phyloP scores from a whole-genome alignment of 2,329 filamentous ascomycete genomes.

The Colletotrichum sublineola region DNA sequence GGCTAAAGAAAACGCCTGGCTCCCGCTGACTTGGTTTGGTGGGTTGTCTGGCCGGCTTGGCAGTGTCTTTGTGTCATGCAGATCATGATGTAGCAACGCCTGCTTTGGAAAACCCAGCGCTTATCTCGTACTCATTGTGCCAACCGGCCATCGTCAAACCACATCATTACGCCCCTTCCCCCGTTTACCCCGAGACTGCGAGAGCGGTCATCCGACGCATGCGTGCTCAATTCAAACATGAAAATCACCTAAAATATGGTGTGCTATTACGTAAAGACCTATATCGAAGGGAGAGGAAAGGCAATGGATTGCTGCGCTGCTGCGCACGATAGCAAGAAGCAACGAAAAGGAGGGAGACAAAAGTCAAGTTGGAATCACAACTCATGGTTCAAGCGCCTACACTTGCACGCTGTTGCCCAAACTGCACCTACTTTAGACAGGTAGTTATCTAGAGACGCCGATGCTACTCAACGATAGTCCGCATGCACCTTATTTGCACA shows the following conservation, averaged over 20 bases:
- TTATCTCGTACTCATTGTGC: conserved; percentile 11
- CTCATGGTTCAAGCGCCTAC: conserved; percentile 39
- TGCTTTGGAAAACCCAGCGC: conserved; percentile 18
- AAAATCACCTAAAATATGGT: conserved; percentile 8
- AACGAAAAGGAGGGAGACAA: background rate
- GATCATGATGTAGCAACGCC: conserved; percentile 10
- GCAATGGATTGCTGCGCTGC: background rate
- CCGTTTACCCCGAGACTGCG: background rate
- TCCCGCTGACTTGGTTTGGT: conserved; percentile 17
- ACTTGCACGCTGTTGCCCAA: conserved; percentile 25
- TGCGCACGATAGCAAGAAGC: background rate
- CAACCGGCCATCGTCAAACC: conserved; percentile 9
- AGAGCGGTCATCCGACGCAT: conserved; percentile 21
- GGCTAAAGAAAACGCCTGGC: conserved; percentile 16
- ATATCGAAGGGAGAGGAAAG: background rate
- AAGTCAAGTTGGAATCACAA: conserved; percentile 30
- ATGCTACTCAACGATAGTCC: background rate
- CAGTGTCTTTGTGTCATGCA: conserved; percentile 13
- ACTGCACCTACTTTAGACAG: conserved; percentile 2
- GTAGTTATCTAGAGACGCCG: background rate
- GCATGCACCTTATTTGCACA: conserved; percentile 9
- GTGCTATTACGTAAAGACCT: background rate
- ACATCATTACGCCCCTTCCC: background rate
- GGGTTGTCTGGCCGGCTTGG: conserved; percentile 23
- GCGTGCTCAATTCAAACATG: background rate